Evolutionary conservation across 148 eudicot genomes (phyloP).

Genomic region (Beta vulgaris): DNA sequence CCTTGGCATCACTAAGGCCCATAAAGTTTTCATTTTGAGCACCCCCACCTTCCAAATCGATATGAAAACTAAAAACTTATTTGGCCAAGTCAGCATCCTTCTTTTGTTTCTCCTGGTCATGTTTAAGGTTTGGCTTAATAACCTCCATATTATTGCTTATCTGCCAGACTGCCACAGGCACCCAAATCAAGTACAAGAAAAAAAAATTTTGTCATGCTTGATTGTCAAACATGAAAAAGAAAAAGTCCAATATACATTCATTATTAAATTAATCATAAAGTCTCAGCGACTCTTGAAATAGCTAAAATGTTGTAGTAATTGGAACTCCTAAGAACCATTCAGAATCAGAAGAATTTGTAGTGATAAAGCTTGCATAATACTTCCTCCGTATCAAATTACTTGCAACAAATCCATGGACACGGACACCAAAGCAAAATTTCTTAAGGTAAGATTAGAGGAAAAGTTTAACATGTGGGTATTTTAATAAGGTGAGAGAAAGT

Average conservation of each 20-base stretch:
- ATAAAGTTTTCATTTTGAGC: conserved; percentile 71
- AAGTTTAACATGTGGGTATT: no score
- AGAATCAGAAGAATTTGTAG: background rate
- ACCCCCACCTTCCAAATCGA: conserved; percentile 72
- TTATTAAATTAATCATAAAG: no score
- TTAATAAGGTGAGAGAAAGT: no score
- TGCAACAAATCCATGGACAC: no score
- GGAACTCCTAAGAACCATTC: background rate
- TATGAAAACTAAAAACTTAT: conserved; percentile 72
- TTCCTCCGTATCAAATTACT: no score
- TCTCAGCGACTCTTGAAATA: background rate
- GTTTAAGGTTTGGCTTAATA: conserved; percentile 89
- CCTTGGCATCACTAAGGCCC: conserved; percentile 83
- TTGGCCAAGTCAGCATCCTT: conserved; percentile 88
- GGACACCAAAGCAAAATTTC: no score
- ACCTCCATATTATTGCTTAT: conserved; percentile 95
- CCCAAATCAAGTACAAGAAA: no score
- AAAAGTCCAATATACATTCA: background rate
- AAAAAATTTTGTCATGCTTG: background rate
- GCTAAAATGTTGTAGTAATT: background rate
- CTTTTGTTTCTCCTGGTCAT: conserved; percentile 72
- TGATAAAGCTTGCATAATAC: background rate
- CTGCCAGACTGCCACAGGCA: no score
- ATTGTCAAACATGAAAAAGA: background rate
- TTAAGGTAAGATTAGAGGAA: no score